Evolutionary conservation across 2,329 filamentous ascomycete genomes (phyloP), one percentile per base, ranked within the genome.

Genomic region (Zasmidium citrigriseum): DNA sequence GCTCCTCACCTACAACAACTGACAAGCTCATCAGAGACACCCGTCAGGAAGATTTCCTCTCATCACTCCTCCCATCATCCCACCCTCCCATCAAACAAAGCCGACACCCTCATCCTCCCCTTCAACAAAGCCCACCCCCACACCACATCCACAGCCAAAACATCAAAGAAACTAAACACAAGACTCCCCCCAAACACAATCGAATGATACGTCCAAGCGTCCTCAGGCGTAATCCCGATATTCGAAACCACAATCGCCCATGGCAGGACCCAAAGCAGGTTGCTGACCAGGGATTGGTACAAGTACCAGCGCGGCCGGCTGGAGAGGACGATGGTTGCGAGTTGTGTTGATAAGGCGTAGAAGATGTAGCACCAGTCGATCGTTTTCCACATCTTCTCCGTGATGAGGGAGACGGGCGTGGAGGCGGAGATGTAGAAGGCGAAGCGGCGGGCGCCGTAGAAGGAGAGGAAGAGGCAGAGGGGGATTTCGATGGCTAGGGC

Each of bases 171-270:
- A 44, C 83, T 86, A 61, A 89, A 89, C 0, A 90, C 85, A 46
- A 90, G 72, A 62, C 84, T 86, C 0, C 87, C 87, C 0, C 87
- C 87, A 74, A 90, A 90, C 0, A 90, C 83, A 23, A 88, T 70
- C 0, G 82, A 79, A 64, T 89, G 84, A 68, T 87, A 90, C 0
- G 78, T 85, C 88, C 87, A 90, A 0, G 88, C 86, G 65, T 85
- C 82, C 0, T 73, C 72, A 2, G 76, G 69, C 5, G 80, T 78
- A 47, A 88, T 72, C 1, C 73, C 55, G n/a, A 73, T 73, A 3
- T 74, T 77, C 52, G 80, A 82, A 59, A 82, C 85, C 0, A 82
- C 85, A 44, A 91, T 83, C 0, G 88, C 87, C 87, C 88, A 91
- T 0, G 87, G 88, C 2, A 91, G 72, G 0, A 90, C 86, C 68